Conservation (phyloP, 2,329 filamentous ascomycete genomes). For the Aspergillus viridinutans region DNA sequence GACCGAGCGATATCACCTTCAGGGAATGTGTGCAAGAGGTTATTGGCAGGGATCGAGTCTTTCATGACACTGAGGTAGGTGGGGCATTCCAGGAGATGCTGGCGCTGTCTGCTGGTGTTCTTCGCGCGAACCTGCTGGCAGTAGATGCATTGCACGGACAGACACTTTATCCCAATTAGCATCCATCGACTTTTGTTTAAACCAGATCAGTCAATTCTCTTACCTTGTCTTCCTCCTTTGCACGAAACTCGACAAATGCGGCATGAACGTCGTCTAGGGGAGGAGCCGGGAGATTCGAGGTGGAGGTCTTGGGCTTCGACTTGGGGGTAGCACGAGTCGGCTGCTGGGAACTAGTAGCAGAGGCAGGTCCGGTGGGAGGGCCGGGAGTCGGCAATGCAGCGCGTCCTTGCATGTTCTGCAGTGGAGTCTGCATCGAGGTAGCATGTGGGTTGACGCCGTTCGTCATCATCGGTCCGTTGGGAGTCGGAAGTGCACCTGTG, state of each 20-base stretch:
- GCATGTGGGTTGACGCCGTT: slow-evolving; percentile 43
- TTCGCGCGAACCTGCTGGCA: slow-evolving; percentile 49
- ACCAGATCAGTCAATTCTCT: slow-evolving; percentile 1
- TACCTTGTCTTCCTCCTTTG: slow-evolving; percentile 46
- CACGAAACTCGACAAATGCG: slow-evolving; percentile 46
- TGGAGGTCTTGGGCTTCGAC: slow-evolving; percentile 33
- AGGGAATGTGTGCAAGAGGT: slow-evolving; percentile 48
- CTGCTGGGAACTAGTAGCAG: slow-evolving; percentile 28
- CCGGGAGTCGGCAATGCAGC: slow-evolving; percentile 38
- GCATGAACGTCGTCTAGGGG: slow-evolving; percentile 48
- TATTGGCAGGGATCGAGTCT: slow-evolving; percentile 50
- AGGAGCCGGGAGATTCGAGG: slow-evolving; percentile 42
- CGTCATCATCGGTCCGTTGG: slow-evolving; percentile 41
- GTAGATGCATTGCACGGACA: slow-evolving; percentile 49
- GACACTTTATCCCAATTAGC: slow-evolving; percentile 28
- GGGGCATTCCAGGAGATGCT: slow-evolving; percentile 47
- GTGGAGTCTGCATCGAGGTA: slow-evolving; percentile 40
- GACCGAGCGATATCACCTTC: slow-evolving; percentile 47
- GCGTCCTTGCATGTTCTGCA: slow-evolving; percentile 38
- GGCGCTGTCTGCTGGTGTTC: slow-evolving; percentile 48
- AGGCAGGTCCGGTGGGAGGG: slow-evolving; percentile 27
- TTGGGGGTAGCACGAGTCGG: slow-evolving; percentile 37
- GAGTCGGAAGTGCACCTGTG: slow-evolving; percentile 34
- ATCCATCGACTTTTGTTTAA: neutral
- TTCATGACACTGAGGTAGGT: slow-evolving; percentile 52